phyloP scores from a whole-genome alignment of 108 stramenopile genomes.

The Nitzschia inconspicua region DNA sequence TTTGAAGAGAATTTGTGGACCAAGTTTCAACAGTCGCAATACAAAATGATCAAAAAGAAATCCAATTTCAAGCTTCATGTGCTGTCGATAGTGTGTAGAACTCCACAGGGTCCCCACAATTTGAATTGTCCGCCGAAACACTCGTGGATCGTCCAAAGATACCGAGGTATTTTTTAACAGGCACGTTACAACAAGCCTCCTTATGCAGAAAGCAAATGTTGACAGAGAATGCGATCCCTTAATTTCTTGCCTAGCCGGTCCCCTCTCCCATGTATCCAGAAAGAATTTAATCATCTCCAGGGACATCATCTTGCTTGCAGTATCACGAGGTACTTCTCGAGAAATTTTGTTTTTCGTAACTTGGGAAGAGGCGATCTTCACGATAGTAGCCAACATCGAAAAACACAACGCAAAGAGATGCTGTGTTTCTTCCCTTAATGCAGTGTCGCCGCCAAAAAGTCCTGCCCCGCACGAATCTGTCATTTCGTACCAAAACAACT shows the following conservation, averaged over 20 bases:
- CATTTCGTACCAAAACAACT: conserved; percentile 91
- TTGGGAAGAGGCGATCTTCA: conserved; percentile 69
- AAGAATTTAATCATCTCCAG: conserved; percentile 72
- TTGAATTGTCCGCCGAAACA: conserved; percentile 63
- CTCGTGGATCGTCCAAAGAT: conserved; percentile 63
- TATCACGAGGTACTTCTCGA: conserved; percentile 64
- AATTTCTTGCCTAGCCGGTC: conserved; percentile 12
- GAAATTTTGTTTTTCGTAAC: conserved; percentile 42
- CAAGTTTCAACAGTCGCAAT: conserved; percentile 58
- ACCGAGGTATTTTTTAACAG: conserved; percentile 70
- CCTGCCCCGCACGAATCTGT: conserved; percentile 67
- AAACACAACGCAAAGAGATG: conserved; percentile 58
- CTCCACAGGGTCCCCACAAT: conserved; percentile 75
- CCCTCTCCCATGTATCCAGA: conserved; percentile 44
- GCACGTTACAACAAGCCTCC: conserved; percentile 83
- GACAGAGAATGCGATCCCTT: conserved; percentile 25
- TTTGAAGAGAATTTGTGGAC: conserved; percentile 60
- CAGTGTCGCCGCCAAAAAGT: conserved; percentile 54
- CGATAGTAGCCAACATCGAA: conserved; percentile 64
- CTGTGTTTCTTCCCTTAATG: conserved; percentile 22
- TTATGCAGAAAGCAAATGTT: conserved; percentile 73
- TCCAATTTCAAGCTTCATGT: conserved; percentile 81
- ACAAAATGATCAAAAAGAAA: conserved; percentile 85
- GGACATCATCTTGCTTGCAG: conserved; percentile 77
- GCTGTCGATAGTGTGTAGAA: conserved; percentile 50